phyloP scores from a whole-genome alignment of 2,329 filamentous ascomycete genomes.

The Fusarium pseudocircinatum region DNA sequence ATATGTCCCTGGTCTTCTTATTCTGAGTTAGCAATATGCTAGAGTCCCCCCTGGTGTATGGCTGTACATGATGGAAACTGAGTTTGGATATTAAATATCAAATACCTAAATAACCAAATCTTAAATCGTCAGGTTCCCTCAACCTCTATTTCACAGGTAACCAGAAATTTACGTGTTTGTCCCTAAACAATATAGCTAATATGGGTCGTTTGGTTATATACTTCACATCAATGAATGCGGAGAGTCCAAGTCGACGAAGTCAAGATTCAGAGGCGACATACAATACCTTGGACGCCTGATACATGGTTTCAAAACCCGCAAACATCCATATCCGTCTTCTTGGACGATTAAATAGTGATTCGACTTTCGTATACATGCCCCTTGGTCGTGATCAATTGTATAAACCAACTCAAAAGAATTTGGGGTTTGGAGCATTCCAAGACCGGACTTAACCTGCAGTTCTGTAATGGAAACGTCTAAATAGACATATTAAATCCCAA shows the following conservation, averaged over 20 bases:
- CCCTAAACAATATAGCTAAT: neutral
- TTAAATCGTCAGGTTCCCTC: neutral
- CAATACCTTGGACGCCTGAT: neutral
- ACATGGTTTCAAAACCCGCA: neutral
- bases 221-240: neutral
- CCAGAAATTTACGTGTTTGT: neutral
- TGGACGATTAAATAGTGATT: neutral
- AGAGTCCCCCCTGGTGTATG: neutral
- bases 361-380: slow-evolving; percentile 1
- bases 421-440: too few relatives aligned
- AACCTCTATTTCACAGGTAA: neutral
- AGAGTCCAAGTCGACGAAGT: neutral
- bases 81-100: neutral
- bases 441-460: neutral
- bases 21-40: neutral
- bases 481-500: slow-evolving; percentile 12
- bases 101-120: neutral
- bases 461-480: neutral
- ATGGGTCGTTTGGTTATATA: neutral
- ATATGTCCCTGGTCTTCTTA: neutral
- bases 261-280: neutral
- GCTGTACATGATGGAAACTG: neutral
- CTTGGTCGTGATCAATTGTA: too few relatives aligned
- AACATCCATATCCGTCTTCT: neutral
- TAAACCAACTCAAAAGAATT: too few relatives aligned